Evolutionary conservation across 2,329 filamentous ascomycete genomes (phyloP), one percentile per base, ranked within the genome.

Genomic region (Chaetomium sp.): DNA sequence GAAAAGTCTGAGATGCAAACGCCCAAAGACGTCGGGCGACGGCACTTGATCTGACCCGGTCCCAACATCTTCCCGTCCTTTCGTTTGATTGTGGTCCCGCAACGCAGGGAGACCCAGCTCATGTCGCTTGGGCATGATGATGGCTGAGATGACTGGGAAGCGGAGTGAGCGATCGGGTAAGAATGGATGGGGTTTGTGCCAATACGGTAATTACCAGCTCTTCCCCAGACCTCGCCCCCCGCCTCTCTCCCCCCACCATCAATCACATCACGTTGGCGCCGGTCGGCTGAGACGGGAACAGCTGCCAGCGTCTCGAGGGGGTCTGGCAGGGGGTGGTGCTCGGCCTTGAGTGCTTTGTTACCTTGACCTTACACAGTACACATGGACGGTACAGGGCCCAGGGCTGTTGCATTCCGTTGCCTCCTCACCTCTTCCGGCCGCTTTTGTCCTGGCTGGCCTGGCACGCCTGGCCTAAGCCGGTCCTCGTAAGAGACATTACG

Each of bases 81-180:
- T 23, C 9, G 38, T 58, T 58, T 57, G 61, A 19, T 35, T 63
- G 55, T 55, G 33, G 62, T 49, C 50, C 50, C 27, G 21, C 38
- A 38, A 23, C 53, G 61, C 54, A 53, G 47, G 55, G 56, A 53
- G 38, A 49, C 61, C 60, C 54, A 56, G 60, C 60, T 51, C 29
- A 19, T 31, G 54, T 45, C 42, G 47, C 25, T 51, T 57, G 49
- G 42, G 31, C 62, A 56, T 49, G 62, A 29, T 51, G 16, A 42
- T 31, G 35, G 25, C 58, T 38, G 45, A 4, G 29, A 4, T 2
- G 35, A 45, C 21, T 33, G 45, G 47, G 45, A 56, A 54, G 55
- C 47, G 47, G 47, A 38, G 23, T 23, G 33, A 63, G 47, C 61
- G 31, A 63, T 62, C 60, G 49, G 60, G 42, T 62, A 45, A 45